These are phyloP conservation scores for Colletotrichum lupini DNA, from an alignment of 2,329 filamentous ascomycete genomes.

Conservation along the genomic window DNA sequence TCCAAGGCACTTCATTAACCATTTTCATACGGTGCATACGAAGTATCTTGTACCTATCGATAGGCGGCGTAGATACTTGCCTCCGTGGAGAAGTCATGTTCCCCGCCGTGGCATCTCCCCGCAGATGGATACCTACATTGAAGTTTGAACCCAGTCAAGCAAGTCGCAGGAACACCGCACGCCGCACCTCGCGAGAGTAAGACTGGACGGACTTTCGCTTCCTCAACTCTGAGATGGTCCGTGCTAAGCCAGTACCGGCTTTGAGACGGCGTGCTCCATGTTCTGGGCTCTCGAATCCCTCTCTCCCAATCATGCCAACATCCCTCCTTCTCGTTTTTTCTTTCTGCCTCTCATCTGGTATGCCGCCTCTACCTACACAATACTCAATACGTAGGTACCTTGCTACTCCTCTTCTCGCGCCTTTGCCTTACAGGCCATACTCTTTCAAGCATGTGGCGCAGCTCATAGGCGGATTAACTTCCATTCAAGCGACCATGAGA, in stretches of 20 bases:
- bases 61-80: too few species aligned
- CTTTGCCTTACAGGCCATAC: background rate
- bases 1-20: too few species aligned
- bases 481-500: background rate
- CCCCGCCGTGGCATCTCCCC: background rate
- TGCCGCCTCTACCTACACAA: background rate
- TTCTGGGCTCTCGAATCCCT: background rate
- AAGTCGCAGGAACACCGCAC: too few species aligned
- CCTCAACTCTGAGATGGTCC: background rate
- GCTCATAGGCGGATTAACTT: constrained; percentile 25
- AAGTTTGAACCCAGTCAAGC: background rate
- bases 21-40: too few species aligned
- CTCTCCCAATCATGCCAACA: too few species aligned
- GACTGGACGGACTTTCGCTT: background rate
- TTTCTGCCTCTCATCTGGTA: background rate
- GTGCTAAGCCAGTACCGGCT: background rate
- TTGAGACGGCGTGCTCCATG: background rate
- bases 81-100: too few species aligned
- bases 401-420: background rate
- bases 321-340: too few species aligned
- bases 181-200: too few species aligned
- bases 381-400: too few species aligned
- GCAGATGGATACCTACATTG: background rate
- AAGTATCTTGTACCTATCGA: too few species aligned
- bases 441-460: constrained; percentile 17